Conservation (phyloP, 2,329 filamentous ascomycete genomes). For the Annulohypoxylon truncatum region DNA sequence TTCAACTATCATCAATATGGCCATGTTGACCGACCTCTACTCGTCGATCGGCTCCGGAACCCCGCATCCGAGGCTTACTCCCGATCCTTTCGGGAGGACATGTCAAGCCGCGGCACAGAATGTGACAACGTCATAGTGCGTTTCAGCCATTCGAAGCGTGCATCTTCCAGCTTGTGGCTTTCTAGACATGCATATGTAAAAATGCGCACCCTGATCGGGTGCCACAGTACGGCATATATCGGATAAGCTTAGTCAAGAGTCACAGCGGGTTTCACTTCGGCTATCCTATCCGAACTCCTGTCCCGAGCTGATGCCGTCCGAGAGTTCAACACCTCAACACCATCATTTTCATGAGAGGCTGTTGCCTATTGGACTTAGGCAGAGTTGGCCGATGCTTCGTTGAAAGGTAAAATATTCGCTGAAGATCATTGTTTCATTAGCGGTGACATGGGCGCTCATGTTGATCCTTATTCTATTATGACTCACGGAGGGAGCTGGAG, state of each 20-base stretch:
- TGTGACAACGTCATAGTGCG: neutral
- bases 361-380: constrained; percentile 29
- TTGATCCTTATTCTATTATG: neutral
- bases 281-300: constrained; percentile 15
- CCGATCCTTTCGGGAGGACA: neutral
- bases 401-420: neutral
- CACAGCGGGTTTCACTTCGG: neutral
- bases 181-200: neutral
- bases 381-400: neutral
- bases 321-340: constrained; percentile 1
- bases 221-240: neutral
- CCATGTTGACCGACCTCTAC: neutral
- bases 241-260: neutral
- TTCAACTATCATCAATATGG: neutral
- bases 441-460: neutral
- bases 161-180: neutral
- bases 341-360: neutral
- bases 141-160: neutral
- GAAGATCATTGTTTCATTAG: neutral
- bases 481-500: neutral
- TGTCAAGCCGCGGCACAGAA: neutral
- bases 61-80: neutral
- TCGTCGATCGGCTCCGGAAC: constrained; percentile 2
- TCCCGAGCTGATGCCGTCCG: neutral
- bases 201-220: neutral